These are phyloP conservation scores for Entomortierella parvispora DNA, from an alignment of 192 early-diverging fungal genomes.

Conservation along the genomic window DNA sequence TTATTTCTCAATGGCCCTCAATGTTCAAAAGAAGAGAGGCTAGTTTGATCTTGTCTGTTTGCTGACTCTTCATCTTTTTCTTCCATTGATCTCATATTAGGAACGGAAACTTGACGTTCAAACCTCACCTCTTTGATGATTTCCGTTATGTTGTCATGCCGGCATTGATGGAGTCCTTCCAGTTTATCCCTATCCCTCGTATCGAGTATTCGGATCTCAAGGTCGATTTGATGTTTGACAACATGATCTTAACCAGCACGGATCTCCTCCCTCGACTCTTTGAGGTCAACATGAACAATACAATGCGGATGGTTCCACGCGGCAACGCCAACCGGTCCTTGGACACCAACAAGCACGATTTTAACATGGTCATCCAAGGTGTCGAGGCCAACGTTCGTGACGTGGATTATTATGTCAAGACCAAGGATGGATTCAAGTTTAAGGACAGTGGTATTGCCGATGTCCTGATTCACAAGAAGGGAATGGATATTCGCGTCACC, in stretches of 20 bases:
- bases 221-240: constrained; percentile 54
- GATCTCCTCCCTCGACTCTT: constrained; percentile 52
- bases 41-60: neutral
- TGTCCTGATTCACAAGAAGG: constrained; percentile 34
- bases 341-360: constrained; percentile 33
- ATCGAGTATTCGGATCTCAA: constrained; percentile 58
- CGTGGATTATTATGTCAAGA: constrained; percentile 53
- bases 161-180: constrained; percentile 53
- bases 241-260: constrained; percentile 52
- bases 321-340: constrained; percentile 22
- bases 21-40: too few species aligned
- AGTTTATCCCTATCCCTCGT: constrained; percentile 56
- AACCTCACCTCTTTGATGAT: constrained; percentile 56
- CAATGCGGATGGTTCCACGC: constrained; percentile 47
- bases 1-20: too few species aligned
- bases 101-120: constrained; percentile 50
- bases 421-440: constrained; percentile 52
- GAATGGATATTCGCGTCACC: constrained; percentile 24
- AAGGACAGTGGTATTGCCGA: constrained; percentile 53
- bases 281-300: constrained; percentile 50
- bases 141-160: constrained; percentile 53
- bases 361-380: constrained; percentile 45
- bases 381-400: constrained; percentile 49
- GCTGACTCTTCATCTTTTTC: neutral
- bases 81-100: constrained; percentile 11